A percentile compares a stretch with the other conserved stretches of the same genome.
Evolutionary conservation across 1,139 yeast species (phyloP).

Genomic region (Diutina ranongensis): DNA sequence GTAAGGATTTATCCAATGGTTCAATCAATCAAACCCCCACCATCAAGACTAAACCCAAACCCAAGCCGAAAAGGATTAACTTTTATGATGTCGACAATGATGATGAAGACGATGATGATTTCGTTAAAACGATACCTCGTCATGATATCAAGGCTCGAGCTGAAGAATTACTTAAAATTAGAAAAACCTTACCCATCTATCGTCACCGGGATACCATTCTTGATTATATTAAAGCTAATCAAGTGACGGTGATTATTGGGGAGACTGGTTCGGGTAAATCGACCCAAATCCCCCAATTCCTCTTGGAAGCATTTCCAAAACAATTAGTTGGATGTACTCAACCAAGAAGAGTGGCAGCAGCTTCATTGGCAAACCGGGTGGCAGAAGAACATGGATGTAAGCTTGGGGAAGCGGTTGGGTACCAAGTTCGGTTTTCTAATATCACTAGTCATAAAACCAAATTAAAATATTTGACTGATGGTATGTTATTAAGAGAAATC

Average conservation of each 20-base stretch:
- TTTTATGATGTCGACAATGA: slow-evolving; percentile 16
- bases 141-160: neutral
- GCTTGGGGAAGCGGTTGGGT: slow-evolving; percentile 83
- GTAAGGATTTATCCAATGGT: too few relatives aligned
- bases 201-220: slow-evolving; percentile 24
- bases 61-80: slow-evolving; percentile 7
- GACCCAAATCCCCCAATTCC: slow-evolving; percentile 91
- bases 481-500: slow-evolving; percentile 88
- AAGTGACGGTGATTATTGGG: slow-evolving; percentile 77
- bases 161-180: neutral
- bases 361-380: slow-evolving; percentile 85
- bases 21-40: too few relatives aligned
- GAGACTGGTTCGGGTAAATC: slow-evolving; percentile 99
- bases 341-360: slow-evolving; percentile 97
- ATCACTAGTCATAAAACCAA: slow-evolving; percentile 37
- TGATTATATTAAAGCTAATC: slow-evolving; percentile 40
- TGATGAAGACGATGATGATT: slow-evolving; percentile 13
- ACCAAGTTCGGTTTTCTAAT: slow-evolving; percentile 72
- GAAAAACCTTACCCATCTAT: slow-evolving; percentile 1
- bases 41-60: too few relatives aligned
- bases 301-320: slow-evolving; percentile 32
- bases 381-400: slow-evolving; percentile 75
- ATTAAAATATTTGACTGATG: slow-evolving; percentile 85
- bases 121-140: slow-evolving; percentile 5
- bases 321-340: slow-evolving; percentile 83